Conservation (phyloP, 2,329 filamentous ascomycete genomes). For the Fusarium cicatricum region DNA sequence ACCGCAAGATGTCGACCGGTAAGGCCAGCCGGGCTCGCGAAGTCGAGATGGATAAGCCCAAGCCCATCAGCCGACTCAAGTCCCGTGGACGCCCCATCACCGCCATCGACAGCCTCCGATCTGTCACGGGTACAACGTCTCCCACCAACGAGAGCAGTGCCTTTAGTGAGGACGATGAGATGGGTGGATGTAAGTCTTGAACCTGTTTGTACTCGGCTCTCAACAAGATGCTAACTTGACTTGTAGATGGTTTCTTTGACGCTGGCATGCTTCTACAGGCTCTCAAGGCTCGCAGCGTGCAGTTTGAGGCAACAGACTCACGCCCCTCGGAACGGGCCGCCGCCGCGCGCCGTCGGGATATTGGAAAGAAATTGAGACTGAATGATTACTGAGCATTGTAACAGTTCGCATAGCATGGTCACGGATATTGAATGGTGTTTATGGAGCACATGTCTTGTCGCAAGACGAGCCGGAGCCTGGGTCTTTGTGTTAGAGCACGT, state of each 20-base stretch:
- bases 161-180: conserved; percentile 84
- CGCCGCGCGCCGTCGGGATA: conserved; percentile 68
- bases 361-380: conserved; percentile 77
- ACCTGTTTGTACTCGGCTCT: neutral
- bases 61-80: conserved; percentile 64
- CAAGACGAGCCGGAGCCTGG: conserved; percentile 1
- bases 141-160: conserved; percentile 74
- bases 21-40: conserved; percentile 63
- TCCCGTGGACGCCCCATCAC: conserved; percentile 77
- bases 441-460: conserved; percentile 20
- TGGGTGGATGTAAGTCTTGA: conserved; percentile 85
- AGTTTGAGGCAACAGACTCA: conserved; percentile 58
- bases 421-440: conserved; percentile 31
- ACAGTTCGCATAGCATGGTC: conserved; percentile 20
- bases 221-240: conserved; percentile 40
- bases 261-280: conserved; percentile 93
- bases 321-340: conserved; percentile 69
- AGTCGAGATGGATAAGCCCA: conserved; percentile 54
- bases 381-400: conserved; percentile 67
- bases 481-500: neutral
- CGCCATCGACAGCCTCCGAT: conserved; percentile 56
- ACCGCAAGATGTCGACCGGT: conserved; percentile 52
- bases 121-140: conserved; percentile 61
- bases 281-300: conserved; percentile 74
- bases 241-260: conserved; percentile 95